A percentile compares a stretch with the other conserved stretches of the same genome.
Conservation (phyloP, 164 flowering plant species). For the Kingdonia uniflora region DNA sequence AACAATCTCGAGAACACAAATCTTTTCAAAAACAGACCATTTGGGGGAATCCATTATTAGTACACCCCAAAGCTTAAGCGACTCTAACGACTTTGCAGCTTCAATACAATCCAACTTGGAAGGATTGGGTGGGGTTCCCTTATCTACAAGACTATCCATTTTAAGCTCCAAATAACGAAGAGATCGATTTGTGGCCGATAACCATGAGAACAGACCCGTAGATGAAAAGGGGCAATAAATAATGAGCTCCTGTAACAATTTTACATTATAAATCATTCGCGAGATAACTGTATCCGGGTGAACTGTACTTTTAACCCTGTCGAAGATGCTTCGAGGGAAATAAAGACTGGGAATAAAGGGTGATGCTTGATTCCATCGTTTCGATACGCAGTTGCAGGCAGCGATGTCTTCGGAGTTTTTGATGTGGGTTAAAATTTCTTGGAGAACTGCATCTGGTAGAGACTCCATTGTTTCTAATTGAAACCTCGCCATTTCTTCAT, state of each 20-base stretch:
- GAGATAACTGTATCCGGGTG: constrained; percentile 30
- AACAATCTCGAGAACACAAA: constrained; percentile 57
- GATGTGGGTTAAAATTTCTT: constrained; percentile 51
- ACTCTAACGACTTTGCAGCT: constrained; percentile 40
- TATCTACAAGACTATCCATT: constrained; percentile 49
- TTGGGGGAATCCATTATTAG: constrained; percentile 47
- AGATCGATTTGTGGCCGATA: constrained; percentile 20
- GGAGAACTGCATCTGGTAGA: constrained; percentile 65
- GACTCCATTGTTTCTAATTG: not conserved
- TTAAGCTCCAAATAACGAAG: constrained; percentile 71
- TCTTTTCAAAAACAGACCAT: constrained; percentile 51
- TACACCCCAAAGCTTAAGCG: constrained; percentile 80
- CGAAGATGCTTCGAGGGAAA: constrained; percentile 68
- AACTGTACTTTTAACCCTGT: constrained; percentile 9
- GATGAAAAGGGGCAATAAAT: constrained; percentile 65
- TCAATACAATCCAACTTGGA: constrained; percentile 51
- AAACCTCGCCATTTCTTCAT: too few species aligned
- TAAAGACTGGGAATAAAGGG: constrained; percentile 45
- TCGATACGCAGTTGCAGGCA: constrained; percentile 57
- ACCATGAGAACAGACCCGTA: constrained; percentile 59
- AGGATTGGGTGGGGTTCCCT: constrained; percentile 15
- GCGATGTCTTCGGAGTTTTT: constrained; percentile 64
- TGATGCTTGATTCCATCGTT: constrained; percentile 59
- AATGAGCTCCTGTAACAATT: constrained; percentile 47
- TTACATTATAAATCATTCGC: constrained; percentile 36